phyloP scores from a whole-genome alignment of 2,329 filamentous ascomycete genomes.

The Teratosphaeriaceae sp. region DNA sequence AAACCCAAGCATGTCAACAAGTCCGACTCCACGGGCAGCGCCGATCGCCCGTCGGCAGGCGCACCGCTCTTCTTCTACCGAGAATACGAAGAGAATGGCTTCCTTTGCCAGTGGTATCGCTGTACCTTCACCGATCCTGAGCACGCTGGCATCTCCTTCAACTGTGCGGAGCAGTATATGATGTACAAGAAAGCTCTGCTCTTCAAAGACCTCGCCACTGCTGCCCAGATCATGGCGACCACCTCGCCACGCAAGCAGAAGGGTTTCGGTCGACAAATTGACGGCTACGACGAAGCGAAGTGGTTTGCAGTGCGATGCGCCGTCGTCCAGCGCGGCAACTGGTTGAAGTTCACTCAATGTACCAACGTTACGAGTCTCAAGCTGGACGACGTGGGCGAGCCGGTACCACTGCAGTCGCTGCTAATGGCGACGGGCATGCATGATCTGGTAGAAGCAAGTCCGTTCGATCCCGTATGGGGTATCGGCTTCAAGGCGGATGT shows the following conservation, averaged over 20 bases:
- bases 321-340: constrained; percentile 11
- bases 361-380: constrained; percentile 4
- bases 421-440: constrained; percentile 10
- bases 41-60: too few relatives aligned
- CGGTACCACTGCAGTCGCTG: constrained; percentile 5
- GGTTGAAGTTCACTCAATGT: constrained; percentile 11
- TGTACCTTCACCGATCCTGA: constrained; percentile 12
- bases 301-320: constrained; percentile 4
- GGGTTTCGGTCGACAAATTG: constrained; percentile 7
- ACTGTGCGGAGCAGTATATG: constrained; percentile 16
- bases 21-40: too few relatives aligned
- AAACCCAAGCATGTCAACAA: too few relatives aligned
- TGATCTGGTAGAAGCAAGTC: constrained; percentile 12
- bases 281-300: constrained; percentile 5
- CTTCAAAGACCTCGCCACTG: constrained; percentile 8
- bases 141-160: constrained; percentile 5
- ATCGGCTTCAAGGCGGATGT: constrained; percentile 18
- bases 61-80: constrained; percentile 12
- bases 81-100: constrained; percentile 10
- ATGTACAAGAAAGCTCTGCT: constrained; percentile 16
- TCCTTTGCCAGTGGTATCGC: constrained; percentile 15
- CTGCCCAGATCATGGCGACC: constrained; percentile 4
- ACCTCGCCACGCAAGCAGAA: constrained; percentile 11
- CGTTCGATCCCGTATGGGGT: constrained; percentile 14
- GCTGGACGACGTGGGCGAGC: constrained; percentile 6